Evolutionary conservation across 345 rosid genomes (phyloP).

Genomic region (Euphorbia tirucalli): DNA sequence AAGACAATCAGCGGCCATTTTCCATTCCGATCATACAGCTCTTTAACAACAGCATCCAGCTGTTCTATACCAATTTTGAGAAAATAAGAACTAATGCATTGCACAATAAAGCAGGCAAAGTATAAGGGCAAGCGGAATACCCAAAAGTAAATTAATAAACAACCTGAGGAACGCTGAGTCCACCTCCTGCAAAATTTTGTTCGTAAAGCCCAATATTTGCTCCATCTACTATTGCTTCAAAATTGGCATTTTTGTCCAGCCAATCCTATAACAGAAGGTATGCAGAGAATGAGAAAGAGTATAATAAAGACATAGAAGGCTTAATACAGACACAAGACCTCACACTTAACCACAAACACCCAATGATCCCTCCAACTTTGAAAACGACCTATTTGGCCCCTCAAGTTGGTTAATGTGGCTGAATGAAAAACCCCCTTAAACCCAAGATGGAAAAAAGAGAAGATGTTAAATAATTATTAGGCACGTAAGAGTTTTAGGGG

Average conservation of each 20-base stretch:
- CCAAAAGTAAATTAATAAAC: constrained; percentile 10
- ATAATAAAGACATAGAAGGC: not conserved
- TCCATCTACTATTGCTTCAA: constrained; percentile 82
- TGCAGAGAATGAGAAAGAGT: not conserved
- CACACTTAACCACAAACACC: too few species aligned
- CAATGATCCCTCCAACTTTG: too few species aligned
- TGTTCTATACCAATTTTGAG: constrained; percentile 53
- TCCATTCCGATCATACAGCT: constrained; percentile 45
- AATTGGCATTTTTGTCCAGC: constrained; percentile 59
- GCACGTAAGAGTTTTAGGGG: too few species aligned
- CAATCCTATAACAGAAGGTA: constrained; percentile 44
- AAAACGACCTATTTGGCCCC: too few species aligned
- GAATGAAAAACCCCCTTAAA: too few species aligned
- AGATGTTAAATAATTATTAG: too few species aligned
- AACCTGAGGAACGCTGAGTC: constrained; percentile 79
- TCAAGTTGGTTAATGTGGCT: too few species aligned
- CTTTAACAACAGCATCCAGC: constrained; percentile 79
- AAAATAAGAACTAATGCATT: constrained; percentile 15
- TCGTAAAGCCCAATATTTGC: constrained; percentile 90
- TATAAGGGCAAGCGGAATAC: not conserved
- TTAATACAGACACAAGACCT: too few species aligned
- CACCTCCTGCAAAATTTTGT: constrained; percentile 85
- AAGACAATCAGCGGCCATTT: constrained; percentile 76
- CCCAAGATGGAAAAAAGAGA: too few species aligned
- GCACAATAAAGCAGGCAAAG: not conserved